A percentile compares a stretch with the other conserved stretches of the same genome.
These are phyloP conservation scores for Talaromyces trachyspermus DNA, from an alignment of 495 filamentous ascomycete genomes.

Conservation along the genomic window DNA sequence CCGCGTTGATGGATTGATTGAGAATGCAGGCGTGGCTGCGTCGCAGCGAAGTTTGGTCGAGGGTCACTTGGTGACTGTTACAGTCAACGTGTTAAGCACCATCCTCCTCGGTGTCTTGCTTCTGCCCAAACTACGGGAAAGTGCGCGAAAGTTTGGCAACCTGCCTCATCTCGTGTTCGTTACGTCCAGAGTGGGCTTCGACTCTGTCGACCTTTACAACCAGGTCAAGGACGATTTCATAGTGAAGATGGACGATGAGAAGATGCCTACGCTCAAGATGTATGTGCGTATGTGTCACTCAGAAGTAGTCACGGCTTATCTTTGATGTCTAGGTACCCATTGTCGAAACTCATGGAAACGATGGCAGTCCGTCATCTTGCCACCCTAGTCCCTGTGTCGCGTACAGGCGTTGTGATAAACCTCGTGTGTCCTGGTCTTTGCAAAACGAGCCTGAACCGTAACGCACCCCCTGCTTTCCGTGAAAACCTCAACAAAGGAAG, in stretches of 20 bases:
- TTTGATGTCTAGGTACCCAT: no score
- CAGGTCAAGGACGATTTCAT: conserved; percentile 24
- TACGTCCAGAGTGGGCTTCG: no score
- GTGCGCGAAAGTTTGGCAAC: conserved; percentile 20
- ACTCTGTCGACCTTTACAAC: no score
- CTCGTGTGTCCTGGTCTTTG: conserved; percentile 46
- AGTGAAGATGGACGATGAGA: conserved; percentile 23
- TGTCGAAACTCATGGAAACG: conserved; percentile 47
- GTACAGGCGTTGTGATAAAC: conserved; percentile 43
- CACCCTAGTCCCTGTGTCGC: conserved; percentile 13
- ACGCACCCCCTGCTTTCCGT: conserved; percentile 20
- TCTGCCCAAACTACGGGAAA: conserved; percentile 33
- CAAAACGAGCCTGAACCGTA: conserved; percentile 33
- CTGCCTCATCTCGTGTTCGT: no score
- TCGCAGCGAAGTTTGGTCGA: no score
- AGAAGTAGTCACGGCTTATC: no score
- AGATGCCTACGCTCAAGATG: conserved; percentile 19
- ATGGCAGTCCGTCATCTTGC: conserved; percentile 42
- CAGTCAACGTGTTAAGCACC: conserved; percentile 48
- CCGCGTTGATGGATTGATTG: conserved; percentile 33
- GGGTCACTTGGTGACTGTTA: conserved; percentile 40
- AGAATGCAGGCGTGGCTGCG: conserved; percentile 48
- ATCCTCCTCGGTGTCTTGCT: conserved; percentile 38
- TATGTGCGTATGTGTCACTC: no score
- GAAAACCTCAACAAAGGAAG: no score